Evolutionary conservation across 495 filamentous ascomycete genomes (phyloP), one percentile per base, ranked within the genome.

Genomic region (Trypethelium eluteriae): DNA sequence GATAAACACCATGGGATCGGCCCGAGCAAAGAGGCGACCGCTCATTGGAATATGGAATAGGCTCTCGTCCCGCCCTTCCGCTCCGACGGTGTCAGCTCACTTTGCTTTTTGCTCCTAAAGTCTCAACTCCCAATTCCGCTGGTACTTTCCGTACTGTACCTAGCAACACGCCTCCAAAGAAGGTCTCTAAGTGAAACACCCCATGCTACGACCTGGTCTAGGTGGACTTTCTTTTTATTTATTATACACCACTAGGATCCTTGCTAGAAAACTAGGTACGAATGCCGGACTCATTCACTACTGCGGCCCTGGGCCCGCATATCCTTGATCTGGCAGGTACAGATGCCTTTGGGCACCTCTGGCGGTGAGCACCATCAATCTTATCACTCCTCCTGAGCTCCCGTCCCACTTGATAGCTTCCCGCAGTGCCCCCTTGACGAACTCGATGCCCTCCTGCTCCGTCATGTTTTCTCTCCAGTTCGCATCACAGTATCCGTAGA

Each of bases 341-440:
- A 96, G 77, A 77, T 96, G 92, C 76, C 92, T 85, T 76, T 89
- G 83, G 3, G 92, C 92, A n/a, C 92, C 92, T 76, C 88, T 80
- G 49, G 85, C 83, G 64, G 94, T 98, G 80, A 98, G 78, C 63
- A 98, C 94, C 64, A 97, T 95, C 89, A 98, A 86, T 68, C 94
- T 86, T 74, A 98, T 98, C 59, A 98, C 94, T 76, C 95, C 94
- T 64, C 94, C 94, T 11, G 95, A 98, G 81, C 93, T 96, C 53
- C 94, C 93, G 76, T 98, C 94, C 94, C 94, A 98, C 79, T 96
- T 96, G 82, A 98, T 96, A 14, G 94, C 94, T 80, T 98, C 93
- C 72, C 85, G 82, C 76, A 98, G 78, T 11, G 94, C 85, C 49
- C 85, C 88, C 76, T 95, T 96, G 71, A 98, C 95, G 70, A 98